Evolutionary conservation across 2,329 filamentous ascomycete genomes (phyloP).

Genomic region (Emmonsiellopsis sp.): DNA sequence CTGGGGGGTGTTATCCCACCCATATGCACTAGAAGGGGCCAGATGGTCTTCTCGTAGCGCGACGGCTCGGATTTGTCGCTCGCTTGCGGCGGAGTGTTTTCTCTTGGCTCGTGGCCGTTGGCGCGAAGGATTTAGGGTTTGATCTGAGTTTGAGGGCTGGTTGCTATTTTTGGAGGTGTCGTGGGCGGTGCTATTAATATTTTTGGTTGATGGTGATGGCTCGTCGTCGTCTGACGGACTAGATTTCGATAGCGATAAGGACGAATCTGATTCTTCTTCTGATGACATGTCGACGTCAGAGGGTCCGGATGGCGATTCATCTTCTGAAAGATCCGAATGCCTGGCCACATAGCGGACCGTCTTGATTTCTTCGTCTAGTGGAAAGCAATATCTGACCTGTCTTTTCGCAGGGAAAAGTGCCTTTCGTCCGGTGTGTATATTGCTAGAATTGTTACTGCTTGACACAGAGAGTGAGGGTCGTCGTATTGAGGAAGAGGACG

Average conservation of each 20-base stretch:
- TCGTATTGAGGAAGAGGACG: constrained; percentile 17
- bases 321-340: constrained; percentile 43
- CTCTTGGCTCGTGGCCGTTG: constrained; percentile 7
- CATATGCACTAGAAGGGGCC: constrained; percentile 25
- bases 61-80: constrained; percentile 29
- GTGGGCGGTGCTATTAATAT: neutral
- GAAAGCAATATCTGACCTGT: constrained; percentile 46
- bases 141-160: constrained; percentile 5
- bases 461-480: constrained; percentile 28
- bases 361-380: constrained; percentile 50
- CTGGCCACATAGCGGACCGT: constrained; percentile 46
- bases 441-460: constrained; percentile 23
- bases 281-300: constrained; percentile 16
- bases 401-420: constrained; percentile 47
- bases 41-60: constrained; percentile 29
- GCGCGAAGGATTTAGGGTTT: neutral
- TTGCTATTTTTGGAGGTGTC: constrained; percentile 1
- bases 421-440: constrained; percentile 26
- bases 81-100: constrained; percentile 4
- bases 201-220: constrained; percentile 4
- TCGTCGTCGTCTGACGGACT: constrained; percentile 25
- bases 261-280: constrained; percentile 15
- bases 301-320: constrained; percentile 11
- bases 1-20: constrained; percentile 37
- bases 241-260: constrained; percentile 19